Conservation (phyloP, 805 yeast genomes). For the Teunomyces pallodes region DNA sequence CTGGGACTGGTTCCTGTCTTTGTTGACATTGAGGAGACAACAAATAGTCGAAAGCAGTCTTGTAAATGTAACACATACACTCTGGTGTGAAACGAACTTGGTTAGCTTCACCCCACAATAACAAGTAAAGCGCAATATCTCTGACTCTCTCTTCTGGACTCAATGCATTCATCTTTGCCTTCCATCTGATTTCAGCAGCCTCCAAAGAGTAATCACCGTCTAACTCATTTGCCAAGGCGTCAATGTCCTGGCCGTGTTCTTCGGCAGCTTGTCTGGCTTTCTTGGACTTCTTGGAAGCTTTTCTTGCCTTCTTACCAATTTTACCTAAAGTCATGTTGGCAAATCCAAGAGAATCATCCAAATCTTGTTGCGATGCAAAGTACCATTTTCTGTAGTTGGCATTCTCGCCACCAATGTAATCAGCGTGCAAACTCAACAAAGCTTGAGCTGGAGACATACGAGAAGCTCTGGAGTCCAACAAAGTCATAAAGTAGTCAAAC, state of each 20-base stretch:
- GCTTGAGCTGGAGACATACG: constrained; percentile 92
- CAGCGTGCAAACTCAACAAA: constrained; percentile 76
- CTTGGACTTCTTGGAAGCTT: constrained; percentile 77
- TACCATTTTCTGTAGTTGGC: constrained; percentile 87
- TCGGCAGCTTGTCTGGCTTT: constrained; percentile 69
- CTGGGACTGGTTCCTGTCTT: constrained; percentile 77
- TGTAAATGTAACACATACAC: constrained; percentile 87
- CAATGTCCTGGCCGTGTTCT: constrained; percentile 59
- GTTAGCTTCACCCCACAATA: constrained; percentile 89
- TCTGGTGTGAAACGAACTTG: constrained; percentile 88
- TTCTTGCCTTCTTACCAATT: constrained; percentile 74
- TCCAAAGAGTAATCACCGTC: constrained; percentile 82
- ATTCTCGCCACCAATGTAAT: constrained; percentile 83
- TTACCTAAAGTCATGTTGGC: constrained; percentile 78
- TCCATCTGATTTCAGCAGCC: constrained; percentile 87
- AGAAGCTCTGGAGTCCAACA: constrained; percentile 78
- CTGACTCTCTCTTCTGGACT: constrained; percentile 78
- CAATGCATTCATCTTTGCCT: constrained; percentile 69
- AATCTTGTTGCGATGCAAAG: constrained; percentile 83
- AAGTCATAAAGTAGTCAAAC: constrained; percentile 84
- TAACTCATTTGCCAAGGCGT: constrained; percentile 61
- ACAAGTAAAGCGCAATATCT: constrained; percentile 70
- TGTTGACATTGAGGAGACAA: constrained; percentile 88
- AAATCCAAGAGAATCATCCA: constrained; percentile 82
- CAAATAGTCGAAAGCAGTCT: constrained; percentile 90